phyloP scores from a whole-genome alignment of 192 early-diverging fungal species.

The Spizellomyces punctatus region DNA sequence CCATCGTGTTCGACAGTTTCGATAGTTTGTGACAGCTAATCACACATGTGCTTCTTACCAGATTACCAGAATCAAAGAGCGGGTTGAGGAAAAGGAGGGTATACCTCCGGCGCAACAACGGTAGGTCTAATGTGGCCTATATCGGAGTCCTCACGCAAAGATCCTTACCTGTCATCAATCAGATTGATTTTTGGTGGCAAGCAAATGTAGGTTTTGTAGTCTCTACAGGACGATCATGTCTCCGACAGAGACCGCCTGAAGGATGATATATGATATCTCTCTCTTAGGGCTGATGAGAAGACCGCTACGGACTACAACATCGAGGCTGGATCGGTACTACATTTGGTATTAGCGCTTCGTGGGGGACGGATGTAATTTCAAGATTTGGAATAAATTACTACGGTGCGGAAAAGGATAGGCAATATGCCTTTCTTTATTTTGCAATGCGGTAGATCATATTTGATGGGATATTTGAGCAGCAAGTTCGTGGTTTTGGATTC shows the following conservation, averaged over 20 bases:
- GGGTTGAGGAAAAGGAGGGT: slow-evolving; percentile 95
- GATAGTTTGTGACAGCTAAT: not conserved
- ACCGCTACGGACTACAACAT: slow-evolving; percentile 69
- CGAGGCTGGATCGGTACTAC: slow-evolving; percentile 80
- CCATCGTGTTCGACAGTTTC: not conserved
- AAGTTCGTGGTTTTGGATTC: too few species aligned
- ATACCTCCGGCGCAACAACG: slow-evolving; percentile 96
- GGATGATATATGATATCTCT: not conserved
- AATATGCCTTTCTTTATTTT: too few species aligned
- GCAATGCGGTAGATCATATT: too few species aligned
- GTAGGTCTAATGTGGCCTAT: slow-evolving; percentile 11
- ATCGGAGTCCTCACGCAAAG: too few species aligned
- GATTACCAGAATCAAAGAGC: slow-evolving; percentile 87
- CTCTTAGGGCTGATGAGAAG: slow-evolving; percentile 76
- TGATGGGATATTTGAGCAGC: too few species aligned
- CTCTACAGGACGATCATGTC: not conserved
- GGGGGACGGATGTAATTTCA: slow-evolving; percentile 59
- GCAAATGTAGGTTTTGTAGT: slow-evolving; percentile 74
- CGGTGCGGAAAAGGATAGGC: too few species aligned
- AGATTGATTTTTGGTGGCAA: slow-evolving; percentile 90
- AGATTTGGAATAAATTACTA: too few species aligned
- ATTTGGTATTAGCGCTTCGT: slow-evolving; percentile 93
- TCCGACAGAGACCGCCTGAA: too few species aligned
- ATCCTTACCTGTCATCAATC: too few species aligned
- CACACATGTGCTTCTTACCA: slow-evolving; percentile 14